A percentile compares a stretch with the other conserved stretches of the same genome.
These are phyloP conservation scores for Microglena sp. DNA, from an alignment of 139 green algal species.

Conservation along the genomic window DNA sequence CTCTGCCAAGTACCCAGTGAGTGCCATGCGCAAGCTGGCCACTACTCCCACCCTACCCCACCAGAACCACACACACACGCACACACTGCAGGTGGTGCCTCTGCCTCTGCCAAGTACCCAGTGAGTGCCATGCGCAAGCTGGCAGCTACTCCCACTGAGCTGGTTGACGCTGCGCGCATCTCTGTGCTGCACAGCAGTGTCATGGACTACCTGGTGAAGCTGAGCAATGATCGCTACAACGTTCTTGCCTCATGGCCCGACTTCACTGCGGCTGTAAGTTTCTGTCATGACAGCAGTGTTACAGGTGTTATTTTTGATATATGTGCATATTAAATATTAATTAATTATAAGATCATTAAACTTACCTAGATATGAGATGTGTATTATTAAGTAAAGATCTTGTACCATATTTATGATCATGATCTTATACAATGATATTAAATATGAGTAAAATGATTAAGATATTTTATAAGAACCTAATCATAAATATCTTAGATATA, in stretches of 20 bases:
- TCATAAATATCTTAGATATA: too few species aligned
- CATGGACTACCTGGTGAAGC: slow-evolving; percentile 39
- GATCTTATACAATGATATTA: too few species aligned
- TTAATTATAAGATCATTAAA: too few species aligned
- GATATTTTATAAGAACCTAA: too few species aligned
- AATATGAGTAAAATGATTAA: too few species aligned
- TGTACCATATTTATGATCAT: too few species aligned
- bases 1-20: slow-evolving; percentile 11
- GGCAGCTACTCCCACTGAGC: slow-evolving; percentile 13
- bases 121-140: slow-evolving; percentile 20
- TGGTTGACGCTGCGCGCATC: slow-evolving; percentile 28
- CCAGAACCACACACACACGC: too few species aligned
- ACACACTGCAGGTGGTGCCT: too few species aligned
- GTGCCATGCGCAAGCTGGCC: slow-evolving; percentile 23
- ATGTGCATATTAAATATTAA: too few species aligned
- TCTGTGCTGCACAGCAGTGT: slow-evolving; percentile 28
- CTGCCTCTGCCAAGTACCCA: slow-evolving; percentile 15
- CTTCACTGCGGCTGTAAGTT: slow-evolving; percentile 36
- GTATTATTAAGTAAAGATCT: too few species aligned
- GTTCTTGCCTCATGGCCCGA: slow-evolving; percentile 48
- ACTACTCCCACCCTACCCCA: slow-evolving; percentile 8
- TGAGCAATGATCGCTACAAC: slow-evolving; percentile 41
- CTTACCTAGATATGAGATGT: too few species aligned
- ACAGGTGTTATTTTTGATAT: not conserved
- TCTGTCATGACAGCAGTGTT: not conserved